Base-by-base conservation (phyloP, 495 filamentous ascomycete species). In the Astrocystis sublimbata region DNA sequence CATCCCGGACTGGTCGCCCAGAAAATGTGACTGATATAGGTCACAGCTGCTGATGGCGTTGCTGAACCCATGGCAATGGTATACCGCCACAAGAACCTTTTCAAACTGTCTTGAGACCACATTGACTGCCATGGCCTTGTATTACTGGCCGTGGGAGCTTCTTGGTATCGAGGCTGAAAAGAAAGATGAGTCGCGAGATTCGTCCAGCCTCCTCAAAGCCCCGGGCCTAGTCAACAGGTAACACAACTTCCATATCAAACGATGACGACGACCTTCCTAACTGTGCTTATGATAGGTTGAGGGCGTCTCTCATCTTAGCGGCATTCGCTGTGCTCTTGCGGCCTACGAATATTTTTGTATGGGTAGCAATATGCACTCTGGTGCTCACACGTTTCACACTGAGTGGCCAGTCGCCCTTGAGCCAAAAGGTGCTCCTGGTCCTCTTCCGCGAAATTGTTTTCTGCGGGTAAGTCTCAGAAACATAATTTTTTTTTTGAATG, bases 11-110 rank as follows among this genome's bases (percentile, higher is more conserved):
- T 42, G 26, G 13, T 17, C 21, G 12, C 42, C 24, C 40, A 13
- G 33, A n/a, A n/a, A n/a, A 23, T 26, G 17, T 56, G 40, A 45
- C 65, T 70, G 58, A 62, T 45, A 43, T 2, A 23, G 19, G 10
- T 38, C 53, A 23, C 60, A 89, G 83, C 76, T 92, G 21, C 81
- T 85, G 26, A 82, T 96, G 73, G 89, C 89, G 2, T 75, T 92
- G 31, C 75, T 89, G 64, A 98, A 86, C 70, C 92, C 94, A 17
- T 99, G 96, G 92, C 92, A 97, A 72, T 99, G 89, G 89, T 97
- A 96, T 73, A 96, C 89, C 73, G 92, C 93, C 0, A 96, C 92
- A 2, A 84, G 94, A 58, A 96, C 94, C 0, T 85, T 99, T 54
- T 97, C 92, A 41, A 99, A 98, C 75, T 94, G 88, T 57, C 76